Evolutionary conservation across 768 basidiomycete genomes (phyloP).

Genomic region (Leucosporidium yakuticum): DNA sequence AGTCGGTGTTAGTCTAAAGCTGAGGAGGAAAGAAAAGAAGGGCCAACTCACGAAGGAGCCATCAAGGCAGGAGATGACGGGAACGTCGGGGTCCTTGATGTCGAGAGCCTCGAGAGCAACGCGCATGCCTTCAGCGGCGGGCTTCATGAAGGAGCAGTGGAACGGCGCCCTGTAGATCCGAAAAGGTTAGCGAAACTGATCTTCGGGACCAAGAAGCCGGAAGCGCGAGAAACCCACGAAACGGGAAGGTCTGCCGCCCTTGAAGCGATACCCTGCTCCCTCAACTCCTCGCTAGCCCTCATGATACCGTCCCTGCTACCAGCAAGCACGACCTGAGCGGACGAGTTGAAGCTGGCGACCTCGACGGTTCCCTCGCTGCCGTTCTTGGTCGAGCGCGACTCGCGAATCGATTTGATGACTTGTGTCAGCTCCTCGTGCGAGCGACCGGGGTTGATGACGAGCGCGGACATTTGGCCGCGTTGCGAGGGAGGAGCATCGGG

Average conservation of each 20-base stretch:
- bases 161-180: slow-evolving; percentile 33
- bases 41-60: slow-evolving; percentile 15
- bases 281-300: slow-evolving; percentile 33
- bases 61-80: slow-evolving; percentile 37
- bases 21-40: not conserved
- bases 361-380: slow-evolving; percentile 36
- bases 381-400: slow-evolving; percentile 2
- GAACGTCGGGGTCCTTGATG: slow-evolving; percentile 21
- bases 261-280: slow-evolving; percentile 32
- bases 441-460: slow-evolving; percentile 35
- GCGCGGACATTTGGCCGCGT: slow-evolving; percentile 38
- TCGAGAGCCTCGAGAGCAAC: slow-evolving; percentile 28
- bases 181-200: not conserved
- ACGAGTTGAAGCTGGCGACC: slow-evolving; percentile 40
- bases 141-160: slow-evolving; percentile 39
- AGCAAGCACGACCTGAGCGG: slow-evolving; percentile 37
- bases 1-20: not conserved
- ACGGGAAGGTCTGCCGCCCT: slow-evolving; percentile 39
- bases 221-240: slow-evolving; percentile 12
- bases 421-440: slow-evolving; percentile 34
- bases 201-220: not conserved
- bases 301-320: slow-evolving; percentile 37
- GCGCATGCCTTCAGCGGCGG: slow-evolving; percentile 35
- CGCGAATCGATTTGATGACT: slow-evolving; percentile 18
- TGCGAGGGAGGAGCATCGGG: slow-evolving; percentile 29